phyloP scores from a whole-genome alignment of 441 rosid species.

The Cnidoscolus chayamansa region DNA sequence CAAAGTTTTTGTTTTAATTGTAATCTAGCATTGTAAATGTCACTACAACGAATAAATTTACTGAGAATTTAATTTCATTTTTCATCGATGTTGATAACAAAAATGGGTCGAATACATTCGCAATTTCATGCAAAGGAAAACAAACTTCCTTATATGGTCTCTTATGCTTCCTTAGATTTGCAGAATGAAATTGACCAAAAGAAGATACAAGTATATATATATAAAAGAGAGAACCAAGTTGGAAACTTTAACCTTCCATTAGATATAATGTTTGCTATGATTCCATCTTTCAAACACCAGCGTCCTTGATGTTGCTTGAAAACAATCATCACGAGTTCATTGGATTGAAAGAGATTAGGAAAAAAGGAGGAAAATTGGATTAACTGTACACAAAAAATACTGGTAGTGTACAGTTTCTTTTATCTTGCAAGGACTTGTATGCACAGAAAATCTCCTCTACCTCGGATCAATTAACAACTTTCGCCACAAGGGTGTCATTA shows the following conservation, averaged over 20 bases:
- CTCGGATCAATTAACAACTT: constrained; percentile 39
- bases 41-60: background rate
- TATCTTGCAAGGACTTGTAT: constrained; percentile 32
- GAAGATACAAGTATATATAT: background rate
- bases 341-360: constrained; percentile 1
- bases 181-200: background rate
- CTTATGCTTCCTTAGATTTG: too few species aligned
- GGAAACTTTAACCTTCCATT: constrained; percentile 1
- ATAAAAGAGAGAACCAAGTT: background rate
- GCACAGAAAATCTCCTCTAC: constrained; percentile 26
- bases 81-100: too few species aligned
- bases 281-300: constrained; percentile 5
- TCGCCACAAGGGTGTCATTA: constrained; percentile 10
- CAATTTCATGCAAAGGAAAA: background rate
- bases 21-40: background rate
- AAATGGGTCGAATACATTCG: too few species aligned
- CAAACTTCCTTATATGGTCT: too few species aligned
- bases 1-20: background rate
- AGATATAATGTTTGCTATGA: background rate
- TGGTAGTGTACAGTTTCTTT: constrained; percentile 33
- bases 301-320: too few species aligned
- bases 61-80: background rate
- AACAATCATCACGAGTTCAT: constrained; percentile 5
- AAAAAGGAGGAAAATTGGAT: background rate
- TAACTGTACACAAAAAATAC: constrained; percentile 50